Evolutionary conservation across 441 rosid species (phyloP), one percentile per base, ranked within the genome.

Genomic region (Arabidopsis hybrid): DNA sequence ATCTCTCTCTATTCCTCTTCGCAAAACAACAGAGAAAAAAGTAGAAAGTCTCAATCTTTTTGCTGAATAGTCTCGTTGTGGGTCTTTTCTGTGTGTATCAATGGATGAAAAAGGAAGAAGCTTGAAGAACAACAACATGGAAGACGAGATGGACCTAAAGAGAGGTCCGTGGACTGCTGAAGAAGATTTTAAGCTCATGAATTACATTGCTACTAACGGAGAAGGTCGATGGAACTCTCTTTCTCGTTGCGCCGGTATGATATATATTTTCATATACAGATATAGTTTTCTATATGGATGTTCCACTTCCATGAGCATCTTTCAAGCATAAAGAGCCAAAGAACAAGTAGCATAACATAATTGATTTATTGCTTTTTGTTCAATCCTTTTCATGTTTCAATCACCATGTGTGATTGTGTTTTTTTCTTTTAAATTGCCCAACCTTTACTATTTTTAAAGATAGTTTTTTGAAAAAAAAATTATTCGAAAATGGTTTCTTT

Each of bases 161-260:
- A 74, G 89, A 74, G 91, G 91, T 60, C 91, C 91, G 8, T 87
- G 91, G 91, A 85, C 86, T 0, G 81, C 81, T 13, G 91, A 87
- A 65, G 91, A 87, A 78, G 91, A 87, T 70, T 73, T 85, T 13
- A 82, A 83, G 67, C 91, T 87, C 80, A 82, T 85, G 29, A 83
- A 87, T 84, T 87, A 87, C 85, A 84, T 87, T 73, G 73, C 84
- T 60, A 70, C 69, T 60, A 85, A 87, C 7, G 91, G 91, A 11
- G 91, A 85, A 76, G 91, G 91, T 34, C 83, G 91, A 70, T 87
- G 91, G 91, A 87, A 87, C 63, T 84, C 85, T 32, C 91, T 87
- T 53, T 81, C 91, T 68, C 86, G 86, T 45, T 84, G 79, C 57
- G 91, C 91, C 21, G 89, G 91, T 87, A 80, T 31, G 61, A 42